A percentile compares a stretch with the other conserved stretches of the same genome.
phyloP scores from a whole-genome alignment of 352 stramenopile species.

The Globisporangium orthogonon region DNA sequence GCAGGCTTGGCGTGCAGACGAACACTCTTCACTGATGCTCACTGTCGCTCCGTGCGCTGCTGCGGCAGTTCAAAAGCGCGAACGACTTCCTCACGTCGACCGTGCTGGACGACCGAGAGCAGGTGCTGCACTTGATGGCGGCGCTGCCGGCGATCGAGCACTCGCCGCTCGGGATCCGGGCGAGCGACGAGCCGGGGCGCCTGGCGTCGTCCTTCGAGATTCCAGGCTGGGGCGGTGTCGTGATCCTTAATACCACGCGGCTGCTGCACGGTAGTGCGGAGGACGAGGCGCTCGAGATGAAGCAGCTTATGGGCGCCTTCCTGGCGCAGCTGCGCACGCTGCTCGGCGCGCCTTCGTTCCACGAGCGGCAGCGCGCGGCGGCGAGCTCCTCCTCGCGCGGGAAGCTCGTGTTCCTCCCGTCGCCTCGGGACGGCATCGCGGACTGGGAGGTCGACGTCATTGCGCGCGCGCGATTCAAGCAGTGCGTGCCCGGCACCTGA shows the following conservation, averaged over 20 bases:
- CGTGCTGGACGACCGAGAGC: constrained; percentile 63
- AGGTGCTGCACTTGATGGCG: constrained; percentile 76
- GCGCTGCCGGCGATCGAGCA: constrained; percentile 42
- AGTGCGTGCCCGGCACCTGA: constrained; percentile 15
- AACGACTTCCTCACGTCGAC: constrained; percentile 69
- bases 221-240: constrained; percentile 56
- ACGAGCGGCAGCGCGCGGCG: constrained; percentile 27
- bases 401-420: constrained; percentile 40
- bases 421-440: constrained; percentile 37
- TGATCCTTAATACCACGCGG: constrained; percentile 38
- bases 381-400: constrained; percentile 1
- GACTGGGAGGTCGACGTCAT: constrained; percentile 74
- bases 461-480: constrained; percentile 33
- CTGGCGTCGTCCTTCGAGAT: constrained; percentile 62
- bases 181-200: constrained; percentile 3
- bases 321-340: constrained; percentile 55
- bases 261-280: constrained; percentile 2
- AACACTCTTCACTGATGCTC: background rate
- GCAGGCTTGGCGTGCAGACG: no score
- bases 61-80: constrained; percentile 61
- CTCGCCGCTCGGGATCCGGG: constrained; percentile 48
- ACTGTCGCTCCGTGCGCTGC: background rate
- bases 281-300: constrained; percentile 17
- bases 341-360: constrained; percentile 52
- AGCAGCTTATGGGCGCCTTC: constrained; percentile 66